Percentiles rank a stretch among this genome's conserved stretches.
phyloP scores from a whole-genome alignment of 202 grass and related monocot genomes.

The Zizania palustris region DNA sequence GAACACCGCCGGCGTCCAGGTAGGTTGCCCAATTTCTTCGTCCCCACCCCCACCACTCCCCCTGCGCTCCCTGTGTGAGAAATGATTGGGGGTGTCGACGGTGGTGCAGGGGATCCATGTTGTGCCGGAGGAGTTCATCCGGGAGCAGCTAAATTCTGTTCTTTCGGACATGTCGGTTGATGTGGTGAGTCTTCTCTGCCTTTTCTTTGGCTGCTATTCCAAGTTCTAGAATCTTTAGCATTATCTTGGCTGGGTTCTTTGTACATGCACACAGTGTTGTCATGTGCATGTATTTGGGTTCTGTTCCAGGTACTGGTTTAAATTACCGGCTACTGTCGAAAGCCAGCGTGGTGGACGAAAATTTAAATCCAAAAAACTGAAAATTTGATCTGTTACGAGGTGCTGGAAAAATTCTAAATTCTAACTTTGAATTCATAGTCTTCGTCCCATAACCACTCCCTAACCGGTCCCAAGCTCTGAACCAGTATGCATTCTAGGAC shows the following conservation, averaged over 20 bases:
- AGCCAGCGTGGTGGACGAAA: background rate
- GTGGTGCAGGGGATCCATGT: conserved; percentile 63
- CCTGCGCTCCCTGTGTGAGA: background rate
- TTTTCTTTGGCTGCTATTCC: background rate
- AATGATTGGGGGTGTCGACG: background rate
- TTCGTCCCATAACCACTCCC: background rate
- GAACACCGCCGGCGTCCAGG: conserved; percentile 95
- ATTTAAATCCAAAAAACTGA: background rate
- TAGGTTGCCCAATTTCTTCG: background rate
- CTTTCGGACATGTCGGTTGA: conserved; percentile 92
- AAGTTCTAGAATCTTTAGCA: background rate
- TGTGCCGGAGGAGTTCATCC: conserved; percentile 81
- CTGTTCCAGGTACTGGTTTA: background rate
- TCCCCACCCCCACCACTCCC: too few species aligned
- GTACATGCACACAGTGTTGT: background rate
- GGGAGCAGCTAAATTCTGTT: conserved; percentile 79
- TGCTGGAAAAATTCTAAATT: background rate
- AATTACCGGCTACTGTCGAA: background rate
- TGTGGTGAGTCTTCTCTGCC: conserved; percentile 57
- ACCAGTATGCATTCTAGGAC: background rate
- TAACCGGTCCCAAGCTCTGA: background rate
- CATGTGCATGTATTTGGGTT: background rate
- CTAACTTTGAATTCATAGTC: background rate
- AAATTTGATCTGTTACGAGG: background rate
- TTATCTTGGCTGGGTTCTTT: conserved; percentile 8